phyloP scores from a whole-genome alignment of 1,284 basidiomycete genomes.

The Cutaneotrichosporon cavernicola region DNA sequence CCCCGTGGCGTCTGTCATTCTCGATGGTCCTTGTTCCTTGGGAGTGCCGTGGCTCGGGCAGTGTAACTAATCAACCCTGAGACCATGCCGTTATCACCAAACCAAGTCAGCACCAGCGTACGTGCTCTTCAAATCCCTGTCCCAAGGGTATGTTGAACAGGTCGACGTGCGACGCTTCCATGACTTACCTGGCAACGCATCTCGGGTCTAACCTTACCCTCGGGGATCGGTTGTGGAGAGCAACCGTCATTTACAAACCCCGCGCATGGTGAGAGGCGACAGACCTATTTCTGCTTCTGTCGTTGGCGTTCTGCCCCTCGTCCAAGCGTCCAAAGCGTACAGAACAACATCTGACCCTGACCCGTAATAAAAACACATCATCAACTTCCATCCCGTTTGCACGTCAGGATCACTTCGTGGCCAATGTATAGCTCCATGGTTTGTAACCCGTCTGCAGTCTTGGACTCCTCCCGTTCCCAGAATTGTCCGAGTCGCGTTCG shows the following conservation, averaged over 20 bases:
- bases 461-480: neutral
- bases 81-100: neutral
- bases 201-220: constrained; percentile 13
- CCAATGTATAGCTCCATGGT: neutral
- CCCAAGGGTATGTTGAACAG: neutral
- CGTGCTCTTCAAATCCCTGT: neutral
- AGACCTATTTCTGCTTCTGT: neutral
- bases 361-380: neutral
- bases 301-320: neutral
- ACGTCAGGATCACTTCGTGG: neutral
- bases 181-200: constrained; percentile 4
- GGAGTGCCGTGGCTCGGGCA: constrained; percentile 1
- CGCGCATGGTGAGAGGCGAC: neutral
- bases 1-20: neutral
- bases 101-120: neutral
- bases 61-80: neutral
- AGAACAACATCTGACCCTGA: constrained; percentile 1
- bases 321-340: neutral
- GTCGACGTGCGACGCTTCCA: constrained; percentile 3
- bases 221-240: constrained; percentile 12
- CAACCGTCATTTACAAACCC: constrained; percentile 5
- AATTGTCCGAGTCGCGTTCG: neutral
- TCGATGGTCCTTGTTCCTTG: neutral
- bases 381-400: neutral
- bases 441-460: neutral